A percentile compares a stretch with the other conserved stretches of the same genome.
These are phyloP conservation scores for Alternaria sp. DNA, from an alignment of 2,329 filamentous ascomycete species.

Conservation along the genomic window DNA sequence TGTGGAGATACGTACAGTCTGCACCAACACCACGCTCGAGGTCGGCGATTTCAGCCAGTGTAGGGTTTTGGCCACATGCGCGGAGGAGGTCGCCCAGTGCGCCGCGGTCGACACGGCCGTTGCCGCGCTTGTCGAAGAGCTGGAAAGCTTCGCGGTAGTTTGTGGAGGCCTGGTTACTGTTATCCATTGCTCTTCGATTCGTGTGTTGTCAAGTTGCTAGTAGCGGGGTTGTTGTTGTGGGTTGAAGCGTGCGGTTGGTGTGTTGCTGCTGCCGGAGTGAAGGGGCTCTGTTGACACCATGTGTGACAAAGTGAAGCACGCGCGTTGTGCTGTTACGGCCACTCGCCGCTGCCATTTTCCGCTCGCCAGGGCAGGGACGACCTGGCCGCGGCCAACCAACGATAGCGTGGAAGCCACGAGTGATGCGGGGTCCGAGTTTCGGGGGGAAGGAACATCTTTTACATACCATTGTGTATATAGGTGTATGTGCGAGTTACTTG, in stretches of 20 bases:
- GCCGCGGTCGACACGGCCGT: constrained; percentile 85
- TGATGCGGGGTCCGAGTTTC: background rate
- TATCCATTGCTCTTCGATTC: constrained; percentile 41
- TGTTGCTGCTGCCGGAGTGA: background rate
- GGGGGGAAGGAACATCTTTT: background rate
- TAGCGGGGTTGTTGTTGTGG: constrained; percentile 6
- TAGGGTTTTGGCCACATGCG: constrained; percentile 98
- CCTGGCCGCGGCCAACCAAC: constrained; percentile 15
- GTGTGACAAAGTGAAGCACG: constrained; percentile 1
- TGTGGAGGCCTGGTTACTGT: constrained; percentile 69
- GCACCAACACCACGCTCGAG: constrained; percentile 87
- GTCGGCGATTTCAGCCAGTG: constrained; percentile 88
- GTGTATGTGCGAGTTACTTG: background rate
- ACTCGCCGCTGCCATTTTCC: constrained; percentile 11
- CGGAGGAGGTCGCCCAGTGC: constrained; percentile 91
- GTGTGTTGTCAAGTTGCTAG: constrained; percentile 10
- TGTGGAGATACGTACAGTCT: constrained; percentile 76
- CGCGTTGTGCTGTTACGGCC: constrained; percentile 14
- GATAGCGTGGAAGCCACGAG: constrained; percentile 7
- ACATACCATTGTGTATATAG: constrained; percentile 28
- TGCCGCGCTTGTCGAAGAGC: constrained; percentile 99
- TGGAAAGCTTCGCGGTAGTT: constrained; percentile 99
- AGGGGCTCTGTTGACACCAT: background rate
- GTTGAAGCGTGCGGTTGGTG: background rate
- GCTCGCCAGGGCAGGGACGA: constrained; percentile 19